phyloP scores from a whole-genome alignment of 2,329 filamentous ascomycete genomes.

The Hypoxylon sp. region DNA sequence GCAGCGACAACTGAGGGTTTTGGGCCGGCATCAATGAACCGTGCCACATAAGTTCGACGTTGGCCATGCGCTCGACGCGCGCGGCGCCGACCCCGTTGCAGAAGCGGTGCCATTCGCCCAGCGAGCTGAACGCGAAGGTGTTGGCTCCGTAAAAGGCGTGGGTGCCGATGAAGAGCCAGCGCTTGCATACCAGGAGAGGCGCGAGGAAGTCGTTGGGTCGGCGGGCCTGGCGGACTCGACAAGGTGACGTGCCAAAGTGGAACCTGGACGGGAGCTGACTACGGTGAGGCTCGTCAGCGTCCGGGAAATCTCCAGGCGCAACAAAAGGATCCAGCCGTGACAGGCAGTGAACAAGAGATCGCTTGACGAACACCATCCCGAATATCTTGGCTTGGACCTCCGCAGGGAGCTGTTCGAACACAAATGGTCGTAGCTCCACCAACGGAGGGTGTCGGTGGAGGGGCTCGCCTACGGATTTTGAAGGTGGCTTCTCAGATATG shows the following conservation, averaged over 20 bases:
- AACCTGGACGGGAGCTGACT: conserved; percentile 50
- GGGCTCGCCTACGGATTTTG: not conserved
- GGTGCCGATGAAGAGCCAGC: conserved; percentile 51
- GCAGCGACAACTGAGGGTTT: conserved; percentile 44
- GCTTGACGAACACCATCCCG: conserved; percentile 47
- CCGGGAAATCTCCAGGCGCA: conserved; percentile 33
- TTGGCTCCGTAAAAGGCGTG: conserved; percentile 59
- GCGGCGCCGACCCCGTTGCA: conserved; percentile 50
- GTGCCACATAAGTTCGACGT: conserved; percentile 54
- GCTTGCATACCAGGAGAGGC: conserved; percentile 51
- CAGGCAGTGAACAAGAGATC: conserved; percentile 51
- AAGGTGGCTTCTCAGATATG: not conserved
- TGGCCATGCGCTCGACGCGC: conserved; percentile 53
- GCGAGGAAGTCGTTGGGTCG: conserved; percentile 50
- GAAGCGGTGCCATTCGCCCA: conserved; percentile 60
- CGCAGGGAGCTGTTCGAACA: conserved; percentile 45
- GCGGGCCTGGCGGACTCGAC: conserved; percentile 47
- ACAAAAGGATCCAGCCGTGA: conserved; percentile 53
- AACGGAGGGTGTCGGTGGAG: not conserved
- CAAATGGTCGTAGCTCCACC: conserved; percentile 28
- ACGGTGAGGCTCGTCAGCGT: not conserved
- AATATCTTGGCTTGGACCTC: conserved; percentile 49
- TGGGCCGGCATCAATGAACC: conserved; percentile 33
- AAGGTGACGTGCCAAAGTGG: conserved; percentile 44
- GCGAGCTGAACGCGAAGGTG: conserved; percentile 60